Base-by-base conservation (phyloP, 768 basidiomycete species). In the Pleurotus salmoneostramineus region DNA sequence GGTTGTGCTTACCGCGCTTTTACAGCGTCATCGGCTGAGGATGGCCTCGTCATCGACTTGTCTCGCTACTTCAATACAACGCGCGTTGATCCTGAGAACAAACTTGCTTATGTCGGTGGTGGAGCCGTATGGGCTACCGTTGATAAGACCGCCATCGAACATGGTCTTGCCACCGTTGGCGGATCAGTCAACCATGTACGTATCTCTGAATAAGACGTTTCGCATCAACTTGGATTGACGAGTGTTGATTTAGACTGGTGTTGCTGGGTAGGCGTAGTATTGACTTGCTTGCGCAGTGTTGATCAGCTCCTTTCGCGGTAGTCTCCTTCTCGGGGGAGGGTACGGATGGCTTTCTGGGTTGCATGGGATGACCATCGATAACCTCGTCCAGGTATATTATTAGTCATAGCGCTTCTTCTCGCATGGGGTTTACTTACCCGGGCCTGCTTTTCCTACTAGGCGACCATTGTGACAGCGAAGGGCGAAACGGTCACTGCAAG, bases 261-360 rank as follows among this genome's bases (percentile, higher is more conserved):
- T 82, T 32, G 76, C 77, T 61, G 80, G 81, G 79, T 81, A 40
- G 27, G 74, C 56, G 21, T 21, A 2, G 10, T 11, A 21, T 31
- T 58, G 11, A 12, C 12, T 10, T 37, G 21, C 21, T 45, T 34
- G 35, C 2, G 32, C 17, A 21, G 33, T 42, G 11, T 48, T n/a
- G 11, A 55, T 57, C 12, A 34, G 14, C 6, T 17, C 11, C 21
- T 27, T 33, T 14, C 8, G 11, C 12, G 14, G 2, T 52, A 81
- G 81, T 4, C 72, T 83, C 4, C 71, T 71, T 12, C 69, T 84
- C 12, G 83, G 83, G 36, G 83, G 83, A 7, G 83, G 83, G 2
- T 81, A 75, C 57, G 83, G 83, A 12, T 82, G 72, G 72, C 74
- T 84, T 6, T 76, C 71, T 40, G 71, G 72, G 60, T 55, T 70